Percentiles rank a stretch among this genome's conserved stretches.
phyloP scores from a whole-genome alignment of 176 grass and related monocot species.

The Carex cristatella region DNA sequence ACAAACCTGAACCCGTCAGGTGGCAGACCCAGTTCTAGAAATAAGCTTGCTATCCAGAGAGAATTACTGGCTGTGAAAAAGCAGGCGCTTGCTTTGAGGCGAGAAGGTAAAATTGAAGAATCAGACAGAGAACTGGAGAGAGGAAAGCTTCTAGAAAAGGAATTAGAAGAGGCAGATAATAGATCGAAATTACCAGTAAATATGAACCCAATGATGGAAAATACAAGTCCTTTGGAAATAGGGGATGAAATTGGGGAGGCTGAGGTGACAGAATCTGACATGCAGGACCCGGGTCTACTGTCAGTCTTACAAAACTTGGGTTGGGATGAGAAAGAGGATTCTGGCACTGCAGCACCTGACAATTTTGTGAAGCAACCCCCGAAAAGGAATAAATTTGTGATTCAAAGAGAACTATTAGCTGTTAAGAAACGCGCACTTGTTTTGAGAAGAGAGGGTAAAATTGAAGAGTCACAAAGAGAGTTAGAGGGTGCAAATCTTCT shows the following conservation, averaged over 20 bases:
- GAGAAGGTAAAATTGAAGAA: conserved; percentile 73
- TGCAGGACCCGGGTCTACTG: conserved; percentile 10
- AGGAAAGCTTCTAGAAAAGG: conserved; percentile 71
- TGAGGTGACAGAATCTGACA: conserved; percentile 23
- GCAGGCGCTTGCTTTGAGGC: conserved; percentile 75
- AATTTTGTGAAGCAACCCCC: conserved; percentile 9
- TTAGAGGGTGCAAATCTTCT: conserved; percentile 69
- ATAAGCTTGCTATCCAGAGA: conserved; percentile 76
- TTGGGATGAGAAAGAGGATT: conserved; percentile 18
- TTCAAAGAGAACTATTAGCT: conserved; percentile 87
- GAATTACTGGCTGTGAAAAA: conserved; percentile 92
- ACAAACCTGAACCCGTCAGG: conserved; percentile 8
- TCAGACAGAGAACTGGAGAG: conserved; percentile 77
- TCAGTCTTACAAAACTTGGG: conserved; percentile 12
- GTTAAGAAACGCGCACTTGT: conserved; percentile 86
- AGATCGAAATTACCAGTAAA: conserved; percentile 26
- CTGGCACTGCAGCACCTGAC: not conserved
- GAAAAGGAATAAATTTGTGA: conserved; percentile 70
- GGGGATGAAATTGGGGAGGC: conserved; percentile 48
- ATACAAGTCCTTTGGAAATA: conserved; percentile 38
- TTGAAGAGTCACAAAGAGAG: conserved; percentile 71
- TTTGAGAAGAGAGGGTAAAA: conserved; percentile 80
- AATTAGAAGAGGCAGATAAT: conserved; percentile 83
- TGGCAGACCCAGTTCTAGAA: conserved; percentile 44
- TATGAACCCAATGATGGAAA: conserved; percentile 29